Evolutionary conservation across 75 land plant species (phyloP).

Genomic region (Gnetum montanum): DNA sequence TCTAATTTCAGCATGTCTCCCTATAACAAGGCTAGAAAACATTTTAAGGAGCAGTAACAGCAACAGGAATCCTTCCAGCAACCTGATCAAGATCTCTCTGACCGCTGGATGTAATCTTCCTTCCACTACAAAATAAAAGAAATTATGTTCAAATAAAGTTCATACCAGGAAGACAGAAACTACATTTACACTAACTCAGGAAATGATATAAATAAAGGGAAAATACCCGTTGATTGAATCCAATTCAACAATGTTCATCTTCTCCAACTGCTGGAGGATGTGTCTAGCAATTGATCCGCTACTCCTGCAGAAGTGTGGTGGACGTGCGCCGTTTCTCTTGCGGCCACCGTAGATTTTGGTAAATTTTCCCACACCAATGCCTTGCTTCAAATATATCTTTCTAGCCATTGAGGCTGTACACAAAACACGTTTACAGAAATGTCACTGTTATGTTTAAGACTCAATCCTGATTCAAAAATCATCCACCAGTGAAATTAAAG

Average conservation of each 20-base stretch:
- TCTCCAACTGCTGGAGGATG: conserved; percentile 66
- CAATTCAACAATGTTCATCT: conserved; percentile 54
- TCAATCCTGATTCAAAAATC: too few relatives aligned
- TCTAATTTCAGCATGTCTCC: too few relatives aligned
- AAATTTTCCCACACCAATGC: conserved; percentile 84
- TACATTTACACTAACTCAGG: too few relatives aligned
- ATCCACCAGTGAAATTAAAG: too few relatives aligned
- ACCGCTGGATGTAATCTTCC: conserved; percentile 72
- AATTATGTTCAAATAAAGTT: too few relatives aligned
- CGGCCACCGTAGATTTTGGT: conserved; percentile 77
- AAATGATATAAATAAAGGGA: too few relatives aligned
- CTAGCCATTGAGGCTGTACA: conserved; percentile 91
- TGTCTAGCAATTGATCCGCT: conserved; percentile 78
- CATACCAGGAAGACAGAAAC: too few relatives aligned
- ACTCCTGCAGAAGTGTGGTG: conserved; percentile 79
- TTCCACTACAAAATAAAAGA: conserved; percentile 48
- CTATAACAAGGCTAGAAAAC: too few relatives aligned
- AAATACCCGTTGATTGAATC: too few relatives aligned
- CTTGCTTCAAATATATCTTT: conserved; percentile 76
- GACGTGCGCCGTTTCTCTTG: conserved; percentile 69
- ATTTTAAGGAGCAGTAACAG: too few relatives aligned
- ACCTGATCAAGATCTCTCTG: conserved; percentile 79
- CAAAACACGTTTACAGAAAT: too few relatives aligned
- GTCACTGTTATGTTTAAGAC: too few relatives aligned
- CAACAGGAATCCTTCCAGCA: conserved; percentile 67